Evolutionary conservation across 2,329 filamentous ascomycete genomes (phyloP).

Genomic region (Scytalidium lignicola): DNA sequence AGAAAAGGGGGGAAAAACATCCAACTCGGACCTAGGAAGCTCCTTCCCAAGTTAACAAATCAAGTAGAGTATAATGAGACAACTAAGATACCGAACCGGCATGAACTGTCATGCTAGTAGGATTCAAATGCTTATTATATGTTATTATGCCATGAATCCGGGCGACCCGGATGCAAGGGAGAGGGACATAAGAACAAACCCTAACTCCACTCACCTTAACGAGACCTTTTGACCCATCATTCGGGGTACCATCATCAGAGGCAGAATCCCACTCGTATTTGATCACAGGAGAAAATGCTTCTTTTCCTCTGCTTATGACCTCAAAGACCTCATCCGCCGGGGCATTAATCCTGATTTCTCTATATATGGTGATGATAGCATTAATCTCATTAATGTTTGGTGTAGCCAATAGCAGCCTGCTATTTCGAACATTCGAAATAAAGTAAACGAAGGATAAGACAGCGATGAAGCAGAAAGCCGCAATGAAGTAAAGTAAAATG

Average conservation of each 20-base stretch:
- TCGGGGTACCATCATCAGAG: conserved; percentile 9
- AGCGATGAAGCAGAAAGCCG: conserved; percentile 1
- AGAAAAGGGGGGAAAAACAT: too few relatives aligned
- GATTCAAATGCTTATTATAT: not conserved
- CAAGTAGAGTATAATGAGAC: too few relatives aligned
- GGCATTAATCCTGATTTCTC: conserved; percentile 13
- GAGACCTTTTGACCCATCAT: conserved; percentile 11
- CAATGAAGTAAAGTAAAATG: conserved; percentile 1
- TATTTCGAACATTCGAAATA: conserved; percentile 7
- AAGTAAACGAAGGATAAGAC: conserved; percentile 9
- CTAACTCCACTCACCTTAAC: conserved; percentile 11
- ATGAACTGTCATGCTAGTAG: not conserved
- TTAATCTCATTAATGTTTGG: conserved; percentile 9
- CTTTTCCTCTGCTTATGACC: conserved; percentile 11
- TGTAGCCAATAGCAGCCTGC: conserved; percentile 8
- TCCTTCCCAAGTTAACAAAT: too few relatives aligned
- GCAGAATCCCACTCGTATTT: conserved; percentile 13
- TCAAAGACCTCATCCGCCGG: conserved; percentile 15
- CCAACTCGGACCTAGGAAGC: too few relatives aligned
- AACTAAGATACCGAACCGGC: not conserved
- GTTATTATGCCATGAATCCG: not conserved
- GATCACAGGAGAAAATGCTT: conserved; percentile 7
- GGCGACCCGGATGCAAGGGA: not conserved
- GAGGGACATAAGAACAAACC: not conserved
- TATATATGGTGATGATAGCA: conserved; percentile 12